Evolutionary conservation across 2,329 filamentous ascomycete species (phyloP), one percentile per base, ranked within the genome.

Genomic region (Neofusicoccum cordaticola): DNA sequence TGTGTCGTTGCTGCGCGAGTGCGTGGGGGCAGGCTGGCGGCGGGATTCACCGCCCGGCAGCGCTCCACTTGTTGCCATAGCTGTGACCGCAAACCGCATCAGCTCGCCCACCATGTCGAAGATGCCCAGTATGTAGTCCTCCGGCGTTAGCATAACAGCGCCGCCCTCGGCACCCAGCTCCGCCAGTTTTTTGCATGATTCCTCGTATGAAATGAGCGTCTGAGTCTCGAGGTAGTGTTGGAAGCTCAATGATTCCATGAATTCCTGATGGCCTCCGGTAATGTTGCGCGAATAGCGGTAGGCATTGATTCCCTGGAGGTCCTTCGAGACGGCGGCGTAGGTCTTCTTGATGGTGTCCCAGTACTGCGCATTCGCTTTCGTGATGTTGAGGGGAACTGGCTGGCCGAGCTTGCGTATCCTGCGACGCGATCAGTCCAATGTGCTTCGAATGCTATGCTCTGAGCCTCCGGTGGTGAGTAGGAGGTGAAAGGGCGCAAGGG

Each of bases 91-190:
- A 78, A 97, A 98, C 35, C 93, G 86, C 95, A 99, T 99, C 82
- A 98, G 84, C 80, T 99, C 95, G 44, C 95, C 95, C 1, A 93
- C 93, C 70, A 98, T 85, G 76, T 99, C 95, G 73, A 97, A 97
- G 2, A 99, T 79, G 8, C 94, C 95, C 67, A 95, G 89, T 65
- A 97, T 80, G 74, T 97, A 98, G 77, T 99, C 95, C 63, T 94
- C 87, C 31, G 88, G 84, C 1, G 90, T 92, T 19, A 97, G 81
- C 0, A 82, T 71, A 2, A 97, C 84, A 1, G 82, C 83, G 0
- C 79, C 75, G 2, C 73, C 76, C 6, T 77, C 72, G 11, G 70
- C 69, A 57, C 77, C 75, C 66, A 82, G 69, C 3, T 71, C 65
- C 35, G 74, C 71, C 53, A 81, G 68, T 58, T 75, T 69, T 60